These are phyloP conservation scores for Boletus pseudopeckii DNA, from an alignment of 768 basidiomycete species.

Conservation along the genomic window DNA sequence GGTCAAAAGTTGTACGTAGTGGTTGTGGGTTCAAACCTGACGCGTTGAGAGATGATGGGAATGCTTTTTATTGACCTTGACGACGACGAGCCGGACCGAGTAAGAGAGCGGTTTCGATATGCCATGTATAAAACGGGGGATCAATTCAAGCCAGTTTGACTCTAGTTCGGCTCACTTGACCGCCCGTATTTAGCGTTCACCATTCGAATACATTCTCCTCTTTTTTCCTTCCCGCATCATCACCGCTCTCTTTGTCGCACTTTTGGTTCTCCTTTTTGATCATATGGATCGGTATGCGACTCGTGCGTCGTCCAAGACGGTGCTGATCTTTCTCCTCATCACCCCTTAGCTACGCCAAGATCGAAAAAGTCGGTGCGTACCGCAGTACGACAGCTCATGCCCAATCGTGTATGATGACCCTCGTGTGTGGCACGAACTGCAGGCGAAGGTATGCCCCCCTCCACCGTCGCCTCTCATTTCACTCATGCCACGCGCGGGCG, in stretches of 20 bases:
- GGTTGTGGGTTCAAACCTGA: not conserved
- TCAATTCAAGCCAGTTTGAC: not conserved
- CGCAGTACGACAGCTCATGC: constrained; percentile 9
- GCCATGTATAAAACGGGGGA: not conserved
- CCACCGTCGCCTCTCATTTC: not conserved
- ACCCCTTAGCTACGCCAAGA: constrained; percentile 81
- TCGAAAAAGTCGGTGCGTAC: constrained; percentile 95
- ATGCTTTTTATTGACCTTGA: constrained; percentile 13
- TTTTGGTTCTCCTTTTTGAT: constrained; percentile 1
- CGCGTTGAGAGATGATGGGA: constrained; percentile 7
- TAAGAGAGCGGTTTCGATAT: not conserved
- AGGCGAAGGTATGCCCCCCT: constrained; percentile 41
- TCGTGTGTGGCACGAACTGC: constrained; percentile 19
- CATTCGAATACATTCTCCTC: constrained; percentile 1
- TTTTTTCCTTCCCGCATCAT: constrained; percentile 1
- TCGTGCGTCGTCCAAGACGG: constrained; percentile 2
- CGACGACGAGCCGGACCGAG: constrained; percentile 4
- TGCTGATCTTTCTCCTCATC: constrained; percentile 15
- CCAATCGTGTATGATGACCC: constrained; percentile 11
- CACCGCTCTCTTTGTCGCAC: not conserved
- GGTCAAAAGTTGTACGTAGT: constrained; percentile 1
- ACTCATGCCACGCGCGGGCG: constrained; percentile 3
- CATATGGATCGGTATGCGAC: constrained; percentile 34
- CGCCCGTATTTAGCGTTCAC: constrained; percentile 16
- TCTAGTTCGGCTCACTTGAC: constrained; percentile 18